Evolutionary conservation across 225 moss, liverwort and hornwort genomes (phyloP).

Genomic region (Physcomitrellopsis africana): DNA sequence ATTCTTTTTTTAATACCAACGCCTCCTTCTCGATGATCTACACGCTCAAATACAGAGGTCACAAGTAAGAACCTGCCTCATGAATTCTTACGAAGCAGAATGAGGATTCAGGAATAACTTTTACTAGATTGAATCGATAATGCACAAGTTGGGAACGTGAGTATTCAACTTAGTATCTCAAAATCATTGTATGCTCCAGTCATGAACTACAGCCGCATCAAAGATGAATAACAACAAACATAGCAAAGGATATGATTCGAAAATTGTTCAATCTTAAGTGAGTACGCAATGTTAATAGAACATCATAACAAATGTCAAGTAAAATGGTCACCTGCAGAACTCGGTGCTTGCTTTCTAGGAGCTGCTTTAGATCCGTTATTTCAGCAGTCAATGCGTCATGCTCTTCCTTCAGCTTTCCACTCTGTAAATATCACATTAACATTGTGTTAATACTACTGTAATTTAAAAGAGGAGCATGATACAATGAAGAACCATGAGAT

Average conservation of each 20-base stretch:
- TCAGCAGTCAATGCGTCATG: slow-evolving; percentile 60
- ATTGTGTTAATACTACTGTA: slow-evolving; percentile 29
- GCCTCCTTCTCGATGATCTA: slow-evolving; percentile 94
- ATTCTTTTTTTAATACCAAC: slow-evolving; percentile 79
- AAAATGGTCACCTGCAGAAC: slow-evolving; percentile 70
- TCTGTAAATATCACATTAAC: slow-evolving; percentile 51
- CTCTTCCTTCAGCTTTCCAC: slow-evolving; percentile 81
- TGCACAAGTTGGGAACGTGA: neutral
- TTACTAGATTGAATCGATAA: neutral
- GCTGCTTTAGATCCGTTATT: slow-evolving; percentile 72
- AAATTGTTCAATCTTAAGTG: neutral
- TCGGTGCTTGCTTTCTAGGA: slow-evolving; percentile 81
- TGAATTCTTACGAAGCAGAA: neutral
- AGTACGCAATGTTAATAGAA: neutral
- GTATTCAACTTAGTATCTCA: too few species aligned
- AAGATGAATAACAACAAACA: neutral
- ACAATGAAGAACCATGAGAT: slow-evolving; percentile 1
- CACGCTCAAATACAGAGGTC: slow-evolving; percentile 26
- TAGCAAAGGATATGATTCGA: neutral
- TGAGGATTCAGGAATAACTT: neutral
- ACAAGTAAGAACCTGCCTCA: neutral
- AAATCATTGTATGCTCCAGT: neutral
- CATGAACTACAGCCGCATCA: slow-evolving; percentile 5
- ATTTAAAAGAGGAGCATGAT: slow-evolving; percentile 11
- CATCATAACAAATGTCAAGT: slow-evolving; percentile 11